Base-by-base conservation (phyloP, 108 stramenopile species). In the Nannochloropsis oceanica region DNA sequence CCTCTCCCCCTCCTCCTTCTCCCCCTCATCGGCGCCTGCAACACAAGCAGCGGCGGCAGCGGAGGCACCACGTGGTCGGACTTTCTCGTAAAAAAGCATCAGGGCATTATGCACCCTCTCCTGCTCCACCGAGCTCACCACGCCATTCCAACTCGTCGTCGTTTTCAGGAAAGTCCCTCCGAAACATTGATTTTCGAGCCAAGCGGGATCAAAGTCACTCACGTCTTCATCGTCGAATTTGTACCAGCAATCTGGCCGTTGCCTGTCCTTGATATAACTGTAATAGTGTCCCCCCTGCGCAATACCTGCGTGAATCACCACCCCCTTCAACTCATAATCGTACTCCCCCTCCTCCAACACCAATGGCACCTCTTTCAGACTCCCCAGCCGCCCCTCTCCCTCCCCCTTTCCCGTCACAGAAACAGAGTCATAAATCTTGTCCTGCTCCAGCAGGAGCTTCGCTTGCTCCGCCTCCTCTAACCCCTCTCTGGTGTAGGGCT, bases 221-320 rank as follows among this genome's bases (percentile, higher is more conserved):
- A 98, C 98, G 88, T 98, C 98, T 86, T 98, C 98, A 85, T 98
- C 98, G 85, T 98, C 98, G 85, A 97, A 98, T 25, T 93, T 92
- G 89, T 94, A 96, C 98, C 98, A 98, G 82, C 94, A 92, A 44
- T 93, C 92, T 42, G 83, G 79, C 25, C 25, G 43, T 24, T 82
- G 73, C 44, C 95, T 92, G 84, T 97, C 95, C 87, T 93, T 93
- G 89, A 98, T 95, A 91, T 96, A 98, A 79, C 94, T 95, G 92
- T 98, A 98, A 92, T 98, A 98, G 84, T 98, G 97, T 0, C 97
- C 97, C 12, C 97, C 97, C 91, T 97, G 96, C 11, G 97, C 97
- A 34, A 98, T 95, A 59, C 97, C 97, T 13, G 96, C 95, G 85
- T 98, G 97, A 12, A 98, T 95, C 12, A 98, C 92, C 79, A 98